These are phyloP conservation scores for Telfairia occidentalis DNA, from an alignment of 331 rosid species.

Conservation along the genomic window DNA sequence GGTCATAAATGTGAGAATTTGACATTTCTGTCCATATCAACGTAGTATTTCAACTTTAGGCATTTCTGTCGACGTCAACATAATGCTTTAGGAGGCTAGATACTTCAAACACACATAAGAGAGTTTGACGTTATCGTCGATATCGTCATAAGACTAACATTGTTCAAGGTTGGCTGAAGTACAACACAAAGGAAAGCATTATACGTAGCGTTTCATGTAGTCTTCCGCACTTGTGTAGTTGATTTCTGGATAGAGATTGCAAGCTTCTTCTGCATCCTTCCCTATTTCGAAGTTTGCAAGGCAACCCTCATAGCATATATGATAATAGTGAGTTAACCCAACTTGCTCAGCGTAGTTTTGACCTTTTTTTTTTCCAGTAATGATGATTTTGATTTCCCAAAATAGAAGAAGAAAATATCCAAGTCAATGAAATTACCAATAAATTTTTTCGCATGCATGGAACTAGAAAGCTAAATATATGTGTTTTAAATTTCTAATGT, in stretches of 20 bases:
- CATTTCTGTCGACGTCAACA: too few relatives aligned
- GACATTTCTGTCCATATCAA: too few relatives aligned
- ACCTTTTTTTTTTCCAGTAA: slow-evolving; percentile 12
- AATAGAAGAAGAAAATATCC: too few relatives aligned
- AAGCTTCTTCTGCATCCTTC: slow-evolving; percentile 45
- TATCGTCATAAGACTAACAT: too few relatives aligned
- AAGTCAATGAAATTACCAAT: too few relatives aligned
- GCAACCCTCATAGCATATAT: slow-evolving; percentile 52
- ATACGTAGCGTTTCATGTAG: slow-evolving; percentile 11
- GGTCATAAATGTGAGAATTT: background rate
- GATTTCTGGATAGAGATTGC: slow-evolving; percentile 40
- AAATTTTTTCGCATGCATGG: too few relatives aligned
- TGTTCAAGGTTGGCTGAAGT: background rate
- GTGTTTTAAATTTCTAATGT: too few relatives aligned
- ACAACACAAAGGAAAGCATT: background rate
- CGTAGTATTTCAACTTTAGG: too few relatives aligned
- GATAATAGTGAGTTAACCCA: slow-evolving; percentile 47
- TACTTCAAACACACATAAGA: too few relatives aligned
- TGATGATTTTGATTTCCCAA: background rate
- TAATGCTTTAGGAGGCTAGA: too few relatives aligned
- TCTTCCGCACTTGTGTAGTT: slow-evolving; percentile 30
- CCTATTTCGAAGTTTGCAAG: slow-evolving; percentile 58
- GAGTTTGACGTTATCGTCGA: too few relatives aligned
- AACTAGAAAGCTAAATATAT: too few relatives aligned
- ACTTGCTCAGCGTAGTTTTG: slow-evolving; percentile 33